Base-by-base conservation (phyloP, 495 filamentous ascomycete species). In the Penicillium ucsense region DNA sequence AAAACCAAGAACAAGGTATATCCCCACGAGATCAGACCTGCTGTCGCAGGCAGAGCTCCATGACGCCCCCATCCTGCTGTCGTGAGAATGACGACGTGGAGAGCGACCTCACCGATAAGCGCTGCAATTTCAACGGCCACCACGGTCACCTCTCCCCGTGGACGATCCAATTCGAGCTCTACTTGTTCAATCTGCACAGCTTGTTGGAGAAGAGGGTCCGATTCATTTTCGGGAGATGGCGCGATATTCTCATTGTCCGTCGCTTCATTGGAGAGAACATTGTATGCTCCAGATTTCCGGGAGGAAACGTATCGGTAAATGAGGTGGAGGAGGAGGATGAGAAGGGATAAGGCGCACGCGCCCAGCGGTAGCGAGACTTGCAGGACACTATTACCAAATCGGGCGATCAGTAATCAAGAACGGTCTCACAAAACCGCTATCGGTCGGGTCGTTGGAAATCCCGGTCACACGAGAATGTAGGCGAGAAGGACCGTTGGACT, bases 321-420 rank as follows among this genome's bases (percentile, higher is more conserved):
- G 51, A 69, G 51, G 41, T 62, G 80, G 46, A 78, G 43, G 37
- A 73, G 31, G 44, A 95, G 77, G 53, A 79, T 72, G 20, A 88
- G 57, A 36, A 89, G 60, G 3, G 94, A 99, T 8, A 84, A 50
- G 43, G 68, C 78, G 61, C 85, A 79, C 38, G 82, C 70, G 31
- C 79, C 67, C 43, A 94, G 75, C 49, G 94, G 94, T 35, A 96
- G 76, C 35, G 92, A 69, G 46, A 88, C 79, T 68, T 88, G 84
- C 37, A 99, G 78, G 61, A 87, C 88, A 63, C 91, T 97, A 63
- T 56, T 56, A 46, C 41, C 45, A 10, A 28, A 53, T 52, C 43
- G 11, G 36, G 37, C 33, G 46, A 53, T 64, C 43, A 64, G 56
- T 43, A 43, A 28, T 8, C 28, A 30, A 6, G 31, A 20, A 45